Base-by-base conservation (phyloP, 1,139 yeast genomes). In the Nakaseomyces bracarensis region DNA sequence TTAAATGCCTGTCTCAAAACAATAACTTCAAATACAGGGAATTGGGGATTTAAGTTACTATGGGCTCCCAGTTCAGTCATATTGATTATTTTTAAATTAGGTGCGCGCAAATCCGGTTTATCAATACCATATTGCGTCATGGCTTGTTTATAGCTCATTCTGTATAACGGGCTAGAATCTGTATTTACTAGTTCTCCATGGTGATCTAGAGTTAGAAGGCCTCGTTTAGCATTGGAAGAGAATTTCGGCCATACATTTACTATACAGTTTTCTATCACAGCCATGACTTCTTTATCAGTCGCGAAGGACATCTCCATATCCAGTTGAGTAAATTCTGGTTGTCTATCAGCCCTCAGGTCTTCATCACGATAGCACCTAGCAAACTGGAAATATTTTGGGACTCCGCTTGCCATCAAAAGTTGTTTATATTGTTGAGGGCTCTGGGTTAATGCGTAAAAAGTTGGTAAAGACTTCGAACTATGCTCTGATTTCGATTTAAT, bases 391-490 rank as follows among this genome's bases (percentile, higher is more conserved):
- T 91, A 91, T 39, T 75, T 72, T 42, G 82, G 73, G 37, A 93
- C 77, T 0, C 98, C 99, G 31, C 95, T 81, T 3, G 96, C 94
- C 91, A 91, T 91, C 34, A 91, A 66, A 29, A 91, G 69, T 63
- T 91, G 98, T 58, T 93, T 91, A 57, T 89, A 91, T 58, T 91
- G 98, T 58, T 91, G 99, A 0, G 99, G 99, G 19, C 96, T 84
- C 62, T 91, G 99, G 0, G 97, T 96, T 34, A 91, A 68, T 0
- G 98, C 96, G 60, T 89, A 91, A 61, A 85, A 84, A 35, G 71
- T 66, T 10, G 72, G 69, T 2, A 33, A 15, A 20, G 11, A 2
- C 8, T 13, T 8, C 14, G n/a, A 3, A 66, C 62, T 14, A 71
- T 64, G 3, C 36, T 30, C 19, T n/a, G n/a, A n/a, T n/a, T 43